Percentiles rank a stretch among this genome's conserved stretches.
Evolutionary conservation across 139 green algal species (phyloP).

Genomic region (Closterium sp.): DNA sequence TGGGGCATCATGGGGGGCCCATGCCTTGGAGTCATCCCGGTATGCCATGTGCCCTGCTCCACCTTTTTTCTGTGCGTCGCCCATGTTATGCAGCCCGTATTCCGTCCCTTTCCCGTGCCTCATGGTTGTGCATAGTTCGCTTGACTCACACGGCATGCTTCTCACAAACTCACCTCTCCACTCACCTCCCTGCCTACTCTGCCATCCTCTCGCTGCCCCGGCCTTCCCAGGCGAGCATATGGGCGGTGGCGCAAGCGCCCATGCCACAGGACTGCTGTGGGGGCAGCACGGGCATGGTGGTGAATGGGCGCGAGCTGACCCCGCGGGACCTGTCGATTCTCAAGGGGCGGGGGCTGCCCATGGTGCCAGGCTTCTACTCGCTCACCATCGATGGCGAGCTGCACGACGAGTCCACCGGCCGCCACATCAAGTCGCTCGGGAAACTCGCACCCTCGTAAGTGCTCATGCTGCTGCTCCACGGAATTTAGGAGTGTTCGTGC

Average conservation of each 20-base stretch:
- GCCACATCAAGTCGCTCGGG: neutral
- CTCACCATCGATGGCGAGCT: neutral
- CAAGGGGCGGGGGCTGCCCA: neutral
- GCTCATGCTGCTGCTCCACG: neutral
- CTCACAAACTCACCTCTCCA: no score
- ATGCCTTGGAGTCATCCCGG: constrained; percentile 10
- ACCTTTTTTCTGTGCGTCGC: no score
- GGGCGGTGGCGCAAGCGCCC: neutral
- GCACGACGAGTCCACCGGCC: neutral
- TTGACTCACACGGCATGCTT: no score
- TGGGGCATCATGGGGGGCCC: constrained; percentile 20
- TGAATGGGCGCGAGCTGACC: constrained; percentile 13
- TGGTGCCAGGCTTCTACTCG: neutral
- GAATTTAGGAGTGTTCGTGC: no score
- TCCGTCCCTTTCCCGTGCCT: no score
- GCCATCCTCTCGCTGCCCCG: neutral
- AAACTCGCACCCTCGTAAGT: constrained; percentile 2
- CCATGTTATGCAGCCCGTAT: no score
- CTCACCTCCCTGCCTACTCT: neutral
- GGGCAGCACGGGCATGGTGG: neutral
- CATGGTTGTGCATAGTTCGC: no score
- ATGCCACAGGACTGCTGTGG: neutral
- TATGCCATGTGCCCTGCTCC: neutral
- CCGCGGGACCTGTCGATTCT: neutral
- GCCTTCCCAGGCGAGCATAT: neutral